Conservation (phyloP, 148 eudicot genomes). For the Nepenthes mirabilis region DNA sequence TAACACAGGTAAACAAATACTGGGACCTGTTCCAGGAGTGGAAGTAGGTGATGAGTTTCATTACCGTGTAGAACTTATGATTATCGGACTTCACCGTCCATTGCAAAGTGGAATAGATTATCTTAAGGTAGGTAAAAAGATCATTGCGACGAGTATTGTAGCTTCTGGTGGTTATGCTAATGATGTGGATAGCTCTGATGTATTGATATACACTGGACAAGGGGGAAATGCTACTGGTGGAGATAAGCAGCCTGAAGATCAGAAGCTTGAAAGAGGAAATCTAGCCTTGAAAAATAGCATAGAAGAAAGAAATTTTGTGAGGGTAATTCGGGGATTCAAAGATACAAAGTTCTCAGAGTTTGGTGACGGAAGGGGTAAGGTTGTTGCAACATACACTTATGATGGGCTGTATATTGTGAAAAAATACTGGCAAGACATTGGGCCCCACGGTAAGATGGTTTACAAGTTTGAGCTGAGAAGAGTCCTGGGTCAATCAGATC, state of each 20-base stretch:
- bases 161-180: constrained; percentile 70
- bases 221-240: constrained; percentile 46
- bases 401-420: constrained; percentile 68
- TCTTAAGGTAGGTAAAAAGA: constrained; percentile 19
- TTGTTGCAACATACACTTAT: constrained; percentile 46
- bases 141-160: constrained; percentile 64
- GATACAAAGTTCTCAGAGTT: constrained; percentile 36
- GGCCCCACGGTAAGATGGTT: constrained; percentile 47
- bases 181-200: constrained; percentile 50
- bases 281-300: constrained; percentile 64
- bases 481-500: constrained; percentile 58
- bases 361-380: constrained; percentile 28
- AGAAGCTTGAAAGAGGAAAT: constrained; percentile 81
- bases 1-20: constrained; percentile 17
- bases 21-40: constrained; percentile 74
- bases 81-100: constrained; percentile 71
- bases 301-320: constrained; percentile 32
- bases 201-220: constrained; percentile 59
- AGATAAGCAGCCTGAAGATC: constrained; percentile 56
- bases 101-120: constrained; percentile 74
- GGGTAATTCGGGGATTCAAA: constrained; percentile 76
- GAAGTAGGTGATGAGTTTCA: constrained; percentile 87
- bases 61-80: constrained; percentile 65
- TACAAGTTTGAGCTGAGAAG: constrained; percentile 66
- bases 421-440: constrained; percentile 35